Conservation (phyloP, 2,329 filamentous ascomycete species). For the Pestalotiopsis sp. region DNA sequence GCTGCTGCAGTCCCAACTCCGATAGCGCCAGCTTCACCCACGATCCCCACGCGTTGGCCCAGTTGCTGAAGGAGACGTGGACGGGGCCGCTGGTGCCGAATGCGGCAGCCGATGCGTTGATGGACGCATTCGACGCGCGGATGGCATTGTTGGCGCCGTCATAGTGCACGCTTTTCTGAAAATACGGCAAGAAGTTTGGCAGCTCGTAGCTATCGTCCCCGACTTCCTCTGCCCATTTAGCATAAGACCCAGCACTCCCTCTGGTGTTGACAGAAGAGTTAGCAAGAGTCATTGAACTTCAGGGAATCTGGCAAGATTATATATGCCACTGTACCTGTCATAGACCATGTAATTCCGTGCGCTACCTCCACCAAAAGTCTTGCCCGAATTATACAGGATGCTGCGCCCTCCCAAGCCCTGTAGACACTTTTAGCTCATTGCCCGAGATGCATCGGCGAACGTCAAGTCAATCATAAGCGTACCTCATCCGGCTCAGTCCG, state of each 20-base stretch:
- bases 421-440: neutral
- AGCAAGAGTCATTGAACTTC: constrained; percentile 16
- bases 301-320: neutral
- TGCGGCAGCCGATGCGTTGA: constrained; percentile 19
- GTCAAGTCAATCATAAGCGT: neutral
- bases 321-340: neutral
- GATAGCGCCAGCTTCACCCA: neutral
- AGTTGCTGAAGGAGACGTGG: neutral
- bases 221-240: constrained; percentile 33
- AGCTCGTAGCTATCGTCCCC: constrained; percentile 32
- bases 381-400: constrained; percentile 27
- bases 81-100: constrained; percentile 4
- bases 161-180: constrained; percentile 32
- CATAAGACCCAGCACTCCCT: constrained; percentile 23
- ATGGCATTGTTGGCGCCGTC: constrained; percentile 27
- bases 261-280: constrained; percentile 18
- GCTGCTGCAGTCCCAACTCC: neutral
- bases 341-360: constrained; percentile 30
- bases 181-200: constrained; percentile 34
- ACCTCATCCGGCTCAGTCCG: neutral
- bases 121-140: constrained; percentile 24
- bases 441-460: neutral
- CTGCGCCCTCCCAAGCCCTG: neutral
- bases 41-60: neutral
- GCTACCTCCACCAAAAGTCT: constrained; percentile 34